Evolutionary conservation across 1,139 yeast species (phyloP), one percentile per base, ranked within the genome.

Genomic region (Suhomyces bribrorum): DNA sequence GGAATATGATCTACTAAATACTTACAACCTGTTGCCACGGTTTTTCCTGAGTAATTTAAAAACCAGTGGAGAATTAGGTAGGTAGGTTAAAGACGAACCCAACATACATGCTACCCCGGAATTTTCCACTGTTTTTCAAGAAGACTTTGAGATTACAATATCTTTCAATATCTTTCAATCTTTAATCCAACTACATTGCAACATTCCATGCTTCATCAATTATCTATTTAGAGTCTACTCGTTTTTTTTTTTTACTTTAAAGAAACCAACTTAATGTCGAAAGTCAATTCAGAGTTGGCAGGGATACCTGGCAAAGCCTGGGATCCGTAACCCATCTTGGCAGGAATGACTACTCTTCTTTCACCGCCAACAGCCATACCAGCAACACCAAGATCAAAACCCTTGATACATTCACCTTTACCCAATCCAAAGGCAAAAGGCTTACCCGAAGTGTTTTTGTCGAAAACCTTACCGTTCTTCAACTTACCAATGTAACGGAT

Each of bases 291-390:
- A 45, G 96, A 86, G 81, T 90, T 90, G 56, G 96, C 86, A 58
- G 98, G 98, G 56, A 92, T 87, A 48, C 97, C 98, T 56, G 98
- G 97, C 52, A 92, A 76, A 48, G 86, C 80, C 74, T 87, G 86
- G 59, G 86, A 85, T 49, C 98, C 98, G 69, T 92, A 92, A 42
- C 96, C 98, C 83, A 87, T 86, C 61, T 92, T 80, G 43, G 98
- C 83, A 53, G 99, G 99, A 53, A 94, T 87, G 48, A 88, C 77
- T 50, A 94, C 89, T 75, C 98, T 84, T 78, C 99, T 89, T 77
- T 94, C 98, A 61, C 98, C 98, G 56, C 96, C 96, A 61, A 88
- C 95, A 46, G 95, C 82, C 97, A 94, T 90, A 64, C 98, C 98
- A 42, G 90, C 88, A 56, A 92, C 95, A 75, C 98, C 98, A 57